Base-by-base conservation (phyloP, 768 basidiomycete species). In the Favolaschia claudopus region DNA sequence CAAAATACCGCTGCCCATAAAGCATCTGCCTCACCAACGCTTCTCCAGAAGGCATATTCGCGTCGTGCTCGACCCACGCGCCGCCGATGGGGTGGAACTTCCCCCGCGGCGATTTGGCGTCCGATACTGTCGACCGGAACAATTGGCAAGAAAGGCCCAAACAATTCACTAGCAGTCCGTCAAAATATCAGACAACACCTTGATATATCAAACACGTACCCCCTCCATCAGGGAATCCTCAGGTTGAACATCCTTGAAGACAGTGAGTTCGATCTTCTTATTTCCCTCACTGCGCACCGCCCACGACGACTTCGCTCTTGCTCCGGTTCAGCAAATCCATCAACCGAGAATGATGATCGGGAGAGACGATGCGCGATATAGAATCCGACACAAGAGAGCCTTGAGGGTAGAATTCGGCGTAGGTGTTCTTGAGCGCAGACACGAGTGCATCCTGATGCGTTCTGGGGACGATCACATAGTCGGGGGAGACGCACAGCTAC, bases 101-200 rank as follows among this genome's bases (percentile, higher is more conserved):
- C n/a, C n/a, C n/a, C n/a, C n/a, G n/a, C n/a, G n/a, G n/a, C n/a
- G n/a, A n/a, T n/a, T n/a, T n/a, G n/a, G n/a, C n/a, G n/a, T n/a
- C n/a, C 78, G 7, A 89, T 50, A 49, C 70, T 75, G 29, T 86
- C 82, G 1, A 92, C 80, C 0, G 84, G 74, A 13, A 91, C 64
- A 40, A 93, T 77, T 1, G 90, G 85, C 7, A 92, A 66, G 22
- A 92, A 69, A 0, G 91, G 91, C 0, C 89, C 91, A 62, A 93
- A 93, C 3, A 91, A 69, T 69, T 92, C 91, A 59, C 89, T 91
- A 62, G 6, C 47, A 32, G 9, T 10, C 20, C 22, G 19, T 39
- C 19, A 42, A 22, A 28, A 32, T 46, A 4, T 24, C 22, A 20
- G 22, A 32, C 6, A 43, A 2, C 27, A 28, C 40, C 5, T 15